Conservation (phyloP, 371 early-diverging fungal genomes). For the Mucor sp. region DNA sequence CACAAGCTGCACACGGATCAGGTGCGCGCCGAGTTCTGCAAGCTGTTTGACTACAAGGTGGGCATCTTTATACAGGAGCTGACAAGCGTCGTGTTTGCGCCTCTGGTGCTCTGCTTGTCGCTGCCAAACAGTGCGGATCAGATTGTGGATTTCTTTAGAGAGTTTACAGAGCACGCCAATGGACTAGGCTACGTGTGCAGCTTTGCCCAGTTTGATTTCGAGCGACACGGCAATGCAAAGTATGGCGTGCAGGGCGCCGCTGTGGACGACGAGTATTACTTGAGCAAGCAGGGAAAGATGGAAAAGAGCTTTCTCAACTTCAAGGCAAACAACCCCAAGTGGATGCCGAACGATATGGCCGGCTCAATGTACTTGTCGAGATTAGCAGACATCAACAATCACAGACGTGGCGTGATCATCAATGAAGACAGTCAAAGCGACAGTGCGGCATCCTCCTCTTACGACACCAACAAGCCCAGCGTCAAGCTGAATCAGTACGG, state of each 20-base stretch:
- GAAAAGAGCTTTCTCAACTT: conserved; percentile 95
- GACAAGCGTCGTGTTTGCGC: conserved; percentile 81
- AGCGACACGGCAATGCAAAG: conserved; percentile 80
- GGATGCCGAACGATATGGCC: conserved; percentile 73
- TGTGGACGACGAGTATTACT: conserved; percentile 55
- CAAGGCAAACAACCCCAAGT: conserved; percentile 88
- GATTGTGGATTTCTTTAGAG: conserved; percentile 92
- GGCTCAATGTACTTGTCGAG: conserved; percentile 72
- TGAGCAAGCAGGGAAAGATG: conserved; percentile 94
- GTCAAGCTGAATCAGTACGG: conserved; percentile 37
- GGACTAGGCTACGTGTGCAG: conserved; percentile 94
- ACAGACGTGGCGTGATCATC: neutral
- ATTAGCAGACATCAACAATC: conserved; percentile 38
- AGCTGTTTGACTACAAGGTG: conserved; percentile 81
- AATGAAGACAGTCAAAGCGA: neutral
- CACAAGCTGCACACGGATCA: conserved; percentile 82
- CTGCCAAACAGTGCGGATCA: conserved; percentile 78
- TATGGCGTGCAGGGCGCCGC: conserved; percentile 77
- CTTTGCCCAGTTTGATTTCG: conserved; percentile 92
- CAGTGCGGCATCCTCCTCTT: neutral
- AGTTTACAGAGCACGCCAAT: conserved; percentile 90
- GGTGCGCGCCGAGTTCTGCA: conserved; percentile 81
- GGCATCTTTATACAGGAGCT: conserved; percentile 83
- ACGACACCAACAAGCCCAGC: neutral
- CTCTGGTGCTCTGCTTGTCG: conserved; percentile 81